Conservation (phyloP, 345 rosid species). For the Acer campestre region DNA sequence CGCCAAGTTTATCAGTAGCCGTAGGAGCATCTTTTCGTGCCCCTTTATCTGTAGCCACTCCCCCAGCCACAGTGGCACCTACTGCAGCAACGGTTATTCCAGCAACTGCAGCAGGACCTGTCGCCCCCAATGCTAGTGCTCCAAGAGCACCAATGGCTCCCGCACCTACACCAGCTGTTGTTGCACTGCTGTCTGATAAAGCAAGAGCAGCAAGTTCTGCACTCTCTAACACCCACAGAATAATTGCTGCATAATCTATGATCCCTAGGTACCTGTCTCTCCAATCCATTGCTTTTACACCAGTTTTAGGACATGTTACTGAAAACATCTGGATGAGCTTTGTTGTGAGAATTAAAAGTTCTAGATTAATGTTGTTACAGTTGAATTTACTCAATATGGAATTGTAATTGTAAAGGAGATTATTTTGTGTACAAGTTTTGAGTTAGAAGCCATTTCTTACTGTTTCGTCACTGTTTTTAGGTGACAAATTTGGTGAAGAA, state of each 20-base stretch:
- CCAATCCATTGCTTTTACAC: conserved; percentile 44
- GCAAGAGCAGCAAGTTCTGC: conserved; percentile 80
- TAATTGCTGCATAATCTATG: conserved; percentile 72
- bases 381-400: background rate
- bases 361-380: background rate
- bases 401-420: background rate
- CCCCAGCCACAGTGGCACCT: conserved; percentile 87
- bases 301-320: background rate
- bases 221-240: conserved; percentile 82
- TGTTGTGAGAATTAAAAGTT: conserved; percentile 1
- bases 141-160: conserved; percentile 81
- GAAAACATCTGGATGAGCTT: background rate
- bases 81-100: conserved; percentile 77
- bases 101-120: conserved; percentile 72
- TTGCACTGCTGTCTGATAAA: conserved; percentile 63
- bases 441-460: background rate
- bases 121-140: conserved; percentile 63
- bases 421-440: background rate
- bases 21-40: conserved; percentile 66
- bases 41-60: conserved; percentile 65
- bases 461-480: conserved; percentile 37
- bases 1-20: conserved; percentile 66
- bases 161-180: conserved; percentile 78
- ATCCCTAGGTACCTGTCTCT: conserved; percentile 74
- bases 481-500: conserved; percentile 94